These are phyloP conservation scores for Aotearoamyces nothofagi DNA, from an alignment of 2,329 filamentous ascomycete genomes.

Conservation along the genomic window DNA sequence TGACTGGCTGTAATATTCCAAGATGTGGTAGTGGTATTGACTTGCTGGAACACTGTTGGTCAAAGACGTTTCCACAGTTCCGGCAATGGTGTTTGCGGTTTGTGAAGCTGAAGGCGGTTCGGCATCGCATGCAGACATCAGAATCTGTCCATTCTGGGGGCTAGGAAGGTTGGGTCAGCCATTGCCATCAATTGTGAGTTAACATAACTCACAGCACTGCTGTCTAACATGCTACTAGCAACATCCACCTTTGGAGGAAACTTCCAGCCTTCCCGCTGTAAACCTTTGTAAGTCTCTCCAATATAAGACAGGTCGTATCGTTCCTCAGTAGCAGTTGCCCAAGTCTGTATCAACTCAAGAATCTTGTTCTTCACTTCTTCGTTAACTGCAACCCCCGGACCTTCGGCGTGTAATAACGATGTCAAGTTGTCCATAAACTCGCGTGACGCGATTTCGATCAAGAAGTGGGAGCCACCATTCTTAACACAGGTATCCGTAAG, in stretches of 20 bases:
- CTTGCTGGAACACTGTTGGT: conserved; percentile 88
- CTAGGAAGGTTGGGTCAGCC: conserved; percentile 29
- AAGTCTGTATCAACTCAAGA: conserved; percentile 81
- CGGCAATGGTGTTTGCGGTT: conserved; percentile 97
- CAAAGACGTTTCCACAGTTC: conserved; percentile 96
- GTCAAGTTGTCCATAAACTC: conserved; percentile 98
- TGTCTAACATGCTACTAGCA: conserved; percentile 95
- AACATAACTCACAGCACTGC: conserved; percentile 59
- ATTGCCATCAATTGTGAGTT: too few species aligned
- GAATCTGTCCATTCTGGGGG: conserved; percentile 97
- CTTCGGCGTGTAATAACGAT: conserved; percentile 73
- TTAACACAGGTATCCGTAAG: conserved; percentile 98
- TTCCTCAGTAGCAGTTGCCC: conserved; percentile 80
- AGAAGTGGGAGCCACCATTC: conserved; percentile 91
- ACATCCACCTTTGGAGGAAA: conserved; percentile 82
- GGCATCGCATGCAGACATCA: conserved; percentile 96
- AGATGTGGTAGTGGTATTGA: conserved; percentile 77
- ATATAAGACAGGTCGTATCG: conserved; percentile 76
- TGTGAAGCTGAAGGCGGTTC: conserved; percentile 90
- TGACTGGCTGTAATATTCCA: conserved; percentile 78
- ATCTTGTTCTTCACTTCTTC: conserved; percentile 80
- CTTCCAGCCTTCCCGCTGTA: conserved; percentile 74
- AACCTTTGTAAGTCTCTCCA: conserved; percentile 65
- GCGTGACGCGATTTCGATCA: conserved; percentile 84
- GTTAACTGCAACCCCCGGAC: conserved; percentile 55